A percentile compares a stretch with the other conserved stretches of the same genome.
phyloP scores from a whole-genome alignment of 148 eudicot species.

The Gaultheria prostrata region DNA sequence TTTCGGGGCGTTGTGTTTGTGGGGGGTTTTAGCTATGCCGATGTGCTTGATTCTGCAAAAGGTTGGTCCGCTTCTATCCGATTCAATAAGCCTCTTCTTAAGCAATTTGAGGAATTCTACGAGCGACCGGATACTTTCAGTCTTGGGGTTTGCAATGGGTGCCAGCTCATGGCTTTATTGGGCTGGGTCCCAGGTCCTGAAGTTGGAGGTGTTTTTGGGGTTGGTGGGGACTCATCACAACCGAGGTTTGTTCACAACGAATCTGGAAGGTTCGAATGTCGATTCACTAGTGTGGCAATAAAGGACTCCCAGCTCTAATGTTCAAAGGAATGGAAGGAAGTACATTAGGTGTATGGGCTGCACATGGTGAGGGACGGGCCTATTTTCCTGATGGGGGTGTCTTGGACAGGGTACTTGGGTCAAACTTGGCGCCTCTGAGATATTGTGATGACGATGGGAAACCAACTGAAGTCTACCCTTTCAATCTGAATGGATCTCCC shows the following conservation, averaged over 20 bases:
- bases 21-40: constrained; percentile 95
- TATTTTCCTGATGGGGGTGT: constrained; percentile 69
- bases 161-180: constrained; percentile 92
- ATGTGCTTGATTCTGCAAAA: constrained; percentile 88
- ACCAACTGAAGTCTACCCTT: constrained; percentile 73
- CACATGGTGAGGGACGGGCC: constrained; percentile 95
- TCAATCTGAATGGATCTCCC: constrained; percentile 88
- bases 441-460: constrained; percentile 85
- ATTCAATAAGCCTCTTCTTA: constrained; percentile 67
- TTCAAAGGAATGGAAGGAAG: constrained; percentile 83
- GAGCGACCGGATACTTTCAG: constrained; percentile 78
- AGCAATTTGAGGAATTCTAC: constrained; percentile 81
- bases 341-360: constrained; percentile 91
- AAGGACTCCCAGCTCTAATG: constrained; percentile 83
- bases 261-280: constrained; percentile 88
- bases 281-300: constrained; percentile 78
- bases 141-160: constrained; percentile 89
- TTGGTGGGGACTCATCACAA: constrained; percentile 71
- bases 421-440: constrained; percentile 67
- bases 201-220: constrained; percentile 64
- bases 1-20: constrained; percentile 88
- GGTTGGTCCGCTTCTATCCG: constrained; percentile 92
- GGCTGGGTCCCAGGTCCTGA: constrained; percentile 94
- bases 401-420: constrained; percentile 35
- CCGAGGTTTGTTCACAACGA: constrained; percentile 86